A percentile compares a stretch with the other conserved stretches of the same genome.
phyloP scores from a whole-genome alignment of 1,284 basidiomycete genomes.

The Inonotus obliquus region DNA sequence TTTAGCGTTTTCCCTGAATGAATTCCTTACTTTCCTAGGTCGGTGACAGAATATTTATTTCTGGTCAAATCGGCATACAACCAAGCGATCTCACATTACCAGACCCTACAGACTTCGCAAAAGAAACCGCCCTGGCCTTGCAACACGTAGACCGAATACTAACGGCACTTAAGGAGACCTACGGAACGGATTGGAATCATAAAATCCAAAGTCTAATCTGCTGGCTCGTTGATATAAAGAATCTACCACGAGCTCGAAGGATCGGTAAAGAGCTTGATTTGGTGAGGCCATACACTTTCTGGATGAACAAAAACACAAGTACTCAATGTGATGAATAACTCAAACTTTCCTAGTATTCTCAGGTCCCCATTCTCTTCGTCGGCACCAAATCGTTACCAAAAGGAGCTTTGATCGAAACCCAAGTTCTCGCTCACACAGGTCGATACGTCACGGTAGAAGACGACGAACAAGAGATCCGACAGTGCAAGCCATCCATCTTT shows the following conservation, averaged over 20 bases:
- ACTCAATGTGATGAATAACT: background rate
- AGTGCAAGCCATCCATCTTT: slow-evolving; percentile 24
- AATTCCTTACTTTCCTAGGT: slow-evolving; percentile 39
- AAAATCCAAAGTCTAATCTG: slow-evolving; percentile 58
- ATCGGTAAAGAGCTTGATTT: slow-evolving; percentile 28
- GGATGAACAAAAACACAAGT: slow-evolving; percentile 8
- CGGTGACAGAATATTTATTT: slow-evolving; percentile 75
- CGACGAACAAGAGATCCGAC: slow-evolving; percentile 33
- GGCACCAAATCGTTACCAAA: slow-evolving; percentile 74
- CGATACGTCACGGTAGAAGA: slow-evolving; percentile 42
- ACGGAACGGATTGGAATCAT: slow-evolving; percentile 59
- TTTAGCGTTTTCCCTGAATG: background rate
- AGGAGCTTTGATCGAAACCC: slow-evolving; percentile 69
- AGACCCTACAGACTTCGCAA: slow-evolving; percentile 46
- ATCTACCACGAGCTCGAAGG: slow-evolving; percentile 28
- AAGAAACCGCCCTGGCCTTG: slow-evolving; percentile 69
- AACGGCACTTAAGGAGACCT: slow-evolving; percentile 48
- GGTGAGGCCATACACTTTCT: slow-evolving; percentile 21
- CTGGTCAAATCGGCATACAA: slow-evolving; percentile 92
- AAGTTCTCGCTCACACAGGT: slow-evolving; percentile 64
- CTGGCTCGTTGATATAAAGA: slow-evolving; percentile 48
- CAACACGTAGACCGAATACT: slow-evolving; percentile 80
- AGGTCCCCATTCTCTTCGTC: slow-evolving; percentile 56
- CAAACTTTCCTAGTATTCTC: slow-evolving; percentile 16
- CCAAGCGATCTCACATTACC: slow-evolving; percentile 74